Conservation (phyloP, 257 asterid species). For the Nicotiana attenuata region DNA sequence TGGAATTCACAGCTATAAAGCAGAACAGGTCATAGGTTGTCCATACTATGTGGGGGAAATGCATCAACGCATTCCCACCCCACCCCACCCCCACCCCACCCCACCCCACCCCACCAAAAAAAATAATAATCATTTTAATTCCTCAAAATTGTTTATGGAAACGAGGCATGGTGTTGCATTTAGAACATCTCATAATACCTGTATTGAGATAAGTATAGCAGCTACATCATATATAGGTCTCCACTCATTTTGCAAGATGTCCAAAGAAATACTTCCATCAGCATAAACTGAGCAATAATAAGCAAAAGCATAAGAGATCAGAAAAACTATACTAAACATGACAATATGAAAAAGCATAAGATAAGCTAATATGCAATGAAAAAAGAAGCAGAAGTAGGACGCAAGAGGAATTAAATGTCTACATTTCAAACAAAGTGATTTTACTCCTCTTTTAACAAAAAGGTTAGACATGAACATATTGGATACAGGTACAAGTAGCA, state of each 20-base stretch:
- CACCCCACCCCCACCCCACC: too few relatives aligned
- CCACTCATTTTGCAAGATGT: conserved; percentile 85
- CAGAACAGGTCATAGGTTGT: too few relatives aligned
- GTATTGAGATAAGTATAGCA: conserved; percentile 83
- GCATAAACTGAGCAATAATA: conserved; percentile 56
- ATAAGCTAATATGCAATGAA: not conserved
- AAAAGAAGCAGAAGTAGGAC: not conserved
- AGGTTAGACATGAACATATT: too few relatives aligned
- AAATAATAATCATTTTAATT: too few relatives aligned
- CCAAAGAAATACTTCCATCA: conserved; percentile 85
- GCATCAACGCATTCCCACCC: too few relatives aligned
- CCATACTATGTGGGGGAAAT: too few relatives aligned
- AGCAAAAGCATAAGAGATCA: not conserved
- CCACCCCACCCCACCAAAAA: too few relatives aligned
- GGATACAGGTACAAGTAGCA: not conserved
- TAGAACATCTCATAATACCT: conserved; percentile 37
- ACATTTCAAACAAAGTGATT: too few relatives aligned
- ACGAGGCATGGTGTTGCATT: not conserved
- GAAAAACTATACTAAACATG: not conserved
- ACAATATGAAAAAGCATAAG: not conserved
- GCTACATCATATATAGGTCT: conserved; percentile 86
- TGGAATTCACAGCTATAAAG: too few relatives aligned
- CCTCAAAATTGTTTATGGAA: too few relatives aligned
- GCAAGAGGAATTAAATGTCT: too few relatives aligned
- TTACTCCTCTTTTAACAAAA: too few relatives aligned